Base-by-base conservation (phyloP, 805 yeast species). In the Candida tammaniensis region DNA sequence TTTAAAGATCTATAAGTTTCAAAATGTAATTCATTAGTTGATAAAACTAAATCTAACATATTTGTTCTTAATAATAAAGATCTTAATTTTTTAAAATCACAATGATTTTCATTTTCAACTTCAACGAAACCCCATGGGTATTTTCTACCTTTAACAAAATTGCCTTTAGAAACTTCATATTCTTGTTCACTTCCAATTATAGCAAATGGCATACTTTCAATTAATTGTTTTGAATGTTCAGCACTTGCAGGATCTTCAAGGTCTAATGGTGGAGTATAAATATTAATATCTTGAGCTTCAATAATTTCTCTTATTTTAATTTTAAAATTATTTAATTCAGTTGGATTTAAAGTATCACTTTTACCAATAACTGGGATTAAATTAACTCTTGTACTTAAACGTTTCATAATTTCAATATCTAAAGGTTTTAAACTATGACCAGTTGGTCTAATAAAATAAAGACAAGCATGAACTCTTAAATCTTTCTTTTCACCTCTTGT, bases 61-160 rank as follows among this genome's bases (percentile, higher is more conserved):
- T 86, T 82, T 16, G 93, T 81, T 65, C 93, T 79, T 59, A 88
- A 69, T 43, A 89, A 63, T 46, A 88, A 70, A 36, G 83, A 73
- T 66, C 95, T 80, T 51, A 87, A 71, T 55, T 82, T 82, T 56
- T 84, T 78, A 64, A 86, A 85, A 58, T 87, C 95, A 61, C 93
- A 82, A 55, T 86, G 94, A 39, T 69, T 65, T 50, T 86, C 94
- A 59, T 86, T 86, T 55, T 86, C 95, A 37, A 86, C 87, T 57
- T 86, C 94, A 29, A 83, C 93, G 34, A 80, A 62, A 22, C 96
- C 96, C 95, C 95, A 86, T 44, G 93, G 93, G 54, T 86, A 86
- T 57, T 80, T 76, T 65, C 96, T 78, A 22, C 94, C 96, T 37
- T 80, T 72, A 15, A 85, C 82, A 42, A 68, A 61, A 37, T 70